Conservation (phyloP, 139 green algal genomes). For the Ostreobium quekettii region DNA sequence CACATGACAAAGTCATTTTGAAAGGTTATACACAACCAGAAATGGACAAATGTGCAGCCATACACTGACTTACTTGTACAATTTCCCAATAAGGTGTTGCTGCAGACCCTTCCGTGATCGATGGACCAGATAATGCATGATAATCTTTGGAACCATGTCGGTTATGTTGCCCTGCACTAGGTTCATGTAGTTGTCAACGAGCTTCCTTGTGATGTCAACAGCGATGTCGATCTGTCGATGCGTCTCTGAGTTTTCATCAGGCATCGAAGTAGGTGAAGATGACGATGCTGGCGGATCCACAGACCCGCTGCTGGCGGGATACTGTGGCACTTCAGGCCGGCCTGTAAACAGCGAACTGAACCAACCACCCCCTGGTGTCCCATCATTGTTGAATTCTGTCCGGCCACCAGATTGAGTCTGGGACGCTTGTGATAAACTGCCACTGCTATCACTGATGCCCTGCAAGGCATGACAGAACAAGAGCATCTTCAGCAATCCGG, state of each 20-base stretch:
- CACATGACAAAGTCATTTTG: no score
- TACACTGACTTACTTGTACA: slow-evolving; percentile 78
- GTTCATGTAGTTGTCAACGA: slow-evolving; percentile 85
- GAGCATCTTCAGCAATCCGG: no score
- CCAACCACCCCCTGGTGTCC: no score
- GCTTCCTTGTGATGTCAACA: slow-evolving; percentile 79
- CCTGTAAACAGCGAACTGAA: no score
- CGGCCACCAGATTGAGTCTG: no score
- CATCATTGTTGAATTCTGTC: no score
- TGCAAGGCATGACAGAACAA: no score
- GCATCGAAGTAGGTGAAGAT: neutral
- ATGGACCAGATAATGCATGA: slow-evolving; percentile 93
- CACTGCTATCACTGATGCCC: no score
- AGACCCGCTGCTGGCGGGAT: neutral
- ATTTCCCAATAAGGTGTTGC: slow-evolving; percentile 68
- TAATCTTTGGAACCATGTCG: slow-evolving; percentile 83
- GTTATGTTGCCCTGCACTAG: slow-evolving; percentile 79
- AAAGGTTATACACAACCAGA: no score
- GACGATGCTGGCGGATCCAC: neutral
- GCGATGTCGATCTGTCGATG: slow-evolving; percentile 16
- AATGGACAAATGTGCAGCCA: no score
- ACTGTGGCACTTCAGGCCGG: neutral
- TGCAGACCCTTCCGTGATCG: slow-evolving; percentile 64
- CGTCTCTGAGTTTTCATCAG: slow-evolving; percentile 7
- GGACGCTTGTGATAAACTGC: no score